Conservation (phyloP, 768 basidiomycete genomes). For the Suillus alpinus region DNA sequence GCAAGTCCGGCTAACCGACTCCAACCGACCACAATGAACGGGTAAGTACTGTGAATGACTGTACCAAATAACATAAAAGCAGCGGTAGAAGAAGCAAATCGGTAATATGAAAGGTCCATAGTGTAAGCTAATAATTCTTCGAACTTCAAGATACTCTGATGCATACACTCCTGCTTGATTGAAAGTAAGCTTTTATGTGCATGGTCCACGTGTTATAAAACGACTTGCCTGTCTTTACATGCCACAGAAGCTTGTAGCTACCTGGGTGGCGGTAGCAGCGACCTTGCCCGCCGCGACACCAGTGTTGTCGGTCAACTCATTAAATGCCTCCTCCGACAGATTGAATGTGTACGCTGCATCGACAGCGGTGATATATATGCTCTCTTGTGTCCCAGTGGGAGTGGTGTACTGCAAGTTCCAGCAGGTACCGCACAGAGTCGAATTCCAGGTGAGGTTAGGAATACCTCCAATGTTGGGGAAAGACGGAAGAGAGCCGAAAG, state of each 20-base stretch:
- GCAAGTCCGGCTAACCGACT: no score
- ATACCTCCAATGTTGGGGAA: constrained; percentile 32
- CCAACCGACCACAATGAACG: no score
- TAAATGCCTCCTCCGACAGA: constrained; percentile 34
- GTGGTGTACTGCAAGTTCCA: constrained; percentile 51
- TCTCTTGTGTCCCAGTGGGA: constrained; percentile 28
- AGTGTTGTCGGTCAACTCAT: constrained; percentile 36
- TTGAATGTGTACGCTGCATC: constrained; percentile 47
- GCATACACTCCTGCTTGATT: neutral
- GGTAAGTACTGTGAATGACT: no score
- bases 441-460: constrained; percentile 38
- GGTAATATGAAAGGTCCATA: no score
- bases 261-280: constrained; percentile 40
- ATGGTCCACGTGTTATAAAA: neutral
- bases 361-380: constrained; percentile 48
- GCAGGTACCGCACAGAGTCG: constrained; percentile 55
- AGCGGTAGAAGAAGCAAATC: no score
- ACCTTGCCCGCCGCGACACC: constrained; percentile 45
- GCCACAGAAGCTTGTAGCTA: constrained; percentile 46
- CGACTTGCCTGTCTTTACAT: constrained; percentile 26
- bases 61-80: no score
- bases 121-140: no score
- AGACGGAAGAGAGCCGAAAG: constrained; percentile 30
- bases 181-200: neutral
- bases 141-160: no score